phyloP scores from a whole-genome alignment of 2,329 filamentous ascomycete genomes.

The Coniella lustricola region DNA sequence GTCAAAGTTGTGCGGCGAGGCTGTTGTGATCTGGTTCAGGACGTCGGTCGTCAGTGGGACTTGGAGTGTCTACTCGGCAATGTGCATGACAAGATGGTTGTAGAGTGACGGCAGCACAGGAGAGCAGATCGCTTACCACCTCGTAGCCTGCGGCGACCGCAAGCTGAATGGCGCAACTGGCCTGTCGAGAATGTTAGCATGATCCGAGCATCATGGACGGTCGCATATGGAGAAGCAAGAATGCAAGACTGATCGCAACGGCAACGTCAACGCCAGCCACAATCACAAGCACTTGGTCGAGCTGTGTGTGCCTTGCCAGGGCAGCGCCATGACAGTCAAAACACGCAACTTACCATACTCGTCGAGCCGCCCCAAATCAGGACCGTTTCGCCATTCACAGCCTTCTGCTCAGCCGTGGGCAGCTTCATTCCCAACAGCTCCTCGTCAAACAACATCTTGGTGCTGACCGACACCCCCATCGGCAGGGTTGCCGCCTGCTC shows the following conservation, averaged over 20 bases:
- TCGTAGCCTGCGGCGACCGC: conserved; percentile 34
- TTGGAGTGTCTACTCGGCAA: too few relatives aligned
- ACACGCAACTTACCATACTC: conserved; percentile 24
- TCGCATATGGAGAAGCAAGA: too few relatives aligned
- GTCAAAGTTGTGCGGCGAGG: conserved; percentile 31
- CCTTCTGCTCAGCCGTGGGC: conserved; percentile 10
- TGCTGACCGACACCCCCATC: conserved; percentile 23
- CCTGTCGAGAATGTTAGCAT: conserved; percentile 15
- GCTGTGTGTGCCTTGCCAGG: neutral
- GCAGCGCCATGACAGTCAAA: neutral
- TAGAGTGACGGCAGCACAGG: too few relatives aligned
- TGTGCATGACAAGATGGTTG: too few relatives aligned
- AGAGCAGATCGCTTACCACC: conserved; percentile 21
- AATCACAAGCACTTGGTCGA: too few relatives aligned
- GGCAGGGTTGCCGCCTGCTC: conserved; percentile 23
- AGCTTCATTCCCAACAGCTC: conserved; percentile 10
- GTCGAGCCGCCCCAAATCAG: conserved; percentile 44
- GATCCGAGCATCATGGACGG: too few relatives aligned
- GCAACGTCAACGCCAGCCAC: too few relatives aligned
- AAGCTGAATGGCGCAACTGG: conserved; percentile 37
- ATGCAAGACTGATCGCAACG: too few relatives aligned
- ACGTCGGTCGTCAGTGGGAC: too few relatives aligned
- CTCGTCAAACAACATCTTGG: conserved; percentile 11
- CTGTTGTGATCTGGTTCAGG: conserved; percentile 30
- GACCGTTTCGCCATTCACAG: conserved; percentile 20